Base-by-base conservation (phyloP, 768 basidiomycete species). In the Roridomyces roridus region DNA sequence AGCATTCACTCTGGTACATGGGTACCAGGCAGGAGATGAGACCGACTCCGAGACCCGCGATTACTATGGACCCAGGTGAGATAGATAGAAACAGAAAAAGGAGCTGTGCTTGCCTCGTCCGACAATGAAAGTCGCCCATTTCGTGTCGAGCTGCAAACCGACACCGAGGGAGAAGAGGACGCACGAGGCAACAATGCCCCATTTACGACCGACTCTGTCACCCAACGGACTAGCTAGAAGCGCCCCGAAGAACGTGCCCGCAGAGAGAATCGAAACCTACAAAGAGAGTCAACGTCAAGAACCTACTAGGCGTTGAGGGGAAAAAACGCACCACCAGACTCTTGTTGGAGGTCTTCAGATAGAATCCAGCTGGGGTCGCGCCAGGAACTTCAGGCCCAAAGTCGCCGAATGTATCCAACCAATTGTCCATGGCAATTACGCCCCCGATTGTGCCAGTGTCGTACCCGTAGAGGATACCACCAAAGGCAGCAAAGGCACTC, bases 371-470 rank as follows among this genome's bases (percentile, higher is more conserved):
- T 17, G 51, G 51, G 8, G 49, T n/a, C 51, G 6, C 5, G 9
- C 63, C 56, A 57, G 67, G 57, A 9, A 63, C 24, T 36, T 55
- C 60, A 21, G 66, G 42, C 41, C 57, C 63, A 23, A 36, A 58
- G 5, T 14, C 14, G 43, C 74, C 78, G 59, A 77, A 79, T 6
- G 73, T 72, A 46, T 69, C 52, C 55, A 81, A 63, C 72, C 77
- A 77, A n/a, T 81, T 69, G 62, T 69, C 50, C 77, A 84, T 84
- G 37, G 71, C 75, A 45, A 76, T 77, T 65, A 84, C 70, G 63
- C 86, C 87, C 51, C 78, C 78, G 74, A 88, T 88, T 62, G 79
- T 80, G 53, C 86, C 86, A 37, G 86, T 85, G 70, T 87, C 85
- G 67, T 86, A 88, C 31, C 61, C 61, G n/a, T 55, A 63, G 18